Conservation (phyloP, 192 early-diverging fungal genomes). For the Rhizophagus prolifer region DNA sequence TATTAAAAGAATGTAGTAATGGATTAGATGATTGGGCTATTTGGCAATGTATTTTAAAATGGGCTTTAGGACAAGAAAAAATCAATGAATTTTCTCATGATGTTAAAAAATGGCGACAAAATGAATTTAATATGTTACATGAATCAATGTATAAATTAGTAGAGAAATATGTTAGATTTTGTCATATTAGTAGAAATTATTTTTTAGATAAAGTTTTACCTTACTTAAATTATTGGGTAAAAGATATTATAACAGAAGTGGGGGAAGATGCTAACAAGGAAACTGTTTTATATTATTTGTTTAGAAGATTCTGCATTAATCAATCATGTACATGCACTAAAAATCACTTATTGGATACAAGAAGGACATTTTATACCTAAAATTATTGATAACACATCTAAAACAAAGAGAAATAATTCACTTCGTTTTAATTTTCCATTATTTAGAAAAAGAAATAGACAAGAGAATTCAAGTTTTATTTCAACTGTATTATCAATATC, state of each 20-base stretch:
- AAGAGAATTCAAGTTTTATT: background rate
- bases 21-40: background rate
- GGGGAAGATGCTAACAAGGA: background rate
- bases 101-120: background rate
- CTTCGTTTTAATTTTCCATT: background rate
- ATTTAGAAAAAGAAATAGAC: background rate
- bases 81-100: background rate
- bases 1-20: background rate
- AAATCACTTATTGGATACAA: constrained; percentile 17
- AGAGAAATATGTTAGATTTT: constrained; percentile 2
- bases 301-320: constrained; percentile 11
- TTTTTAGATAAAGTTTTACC: constrained; percentile 1
- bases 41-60: constrained; percentile 8
- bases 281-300: background rate
- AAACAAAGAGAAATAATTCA: background rate
- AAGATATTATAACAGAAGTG: background rate
- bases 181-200: constrained; percentile 9
- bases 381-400: background rate
- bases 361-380: background rate
- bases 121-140: constrained; percentile 6
- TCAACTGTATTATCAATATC: background rate
- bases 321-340: background rate
- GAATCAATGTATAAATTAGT: background rate
- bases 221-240: background rate
- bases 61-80: background rate